A percentile compares a stretch with the other conserved stretches of the same genome.
Evolutionary conservation across 805 yeast genomes (phyloP).

Genomic region (Candida gorgasii): DNA sequence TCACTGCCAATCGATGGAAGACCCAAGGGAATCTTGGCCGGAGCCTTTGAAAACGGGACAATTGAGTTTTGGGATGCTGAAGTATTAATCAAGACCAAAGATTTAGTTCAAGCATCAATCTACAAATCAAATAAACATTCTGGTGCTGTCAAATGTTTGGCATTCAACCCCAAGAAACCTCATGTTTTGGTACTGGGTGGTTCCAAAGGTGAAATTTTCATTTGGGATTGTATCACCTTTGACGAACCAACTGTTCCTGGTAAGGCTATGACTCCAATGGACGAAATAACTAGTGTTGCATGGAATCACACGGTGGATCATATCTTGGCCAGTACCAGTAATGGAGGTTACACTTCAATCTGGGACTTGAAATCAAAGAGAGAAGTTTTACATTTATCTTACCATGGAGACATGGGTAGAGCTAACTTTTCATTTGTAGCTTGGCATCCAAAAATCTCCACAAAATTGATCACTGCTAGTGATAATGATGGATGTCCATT

Average conservation of each 20-base stretch:
- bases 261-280: slow-evolving; percentile 73
- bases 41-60: slow-evolving; percentile 83
- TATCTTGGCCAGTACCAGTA: slow-evolving; percentile 87
- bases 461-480: slow-evolving; percentile 85
- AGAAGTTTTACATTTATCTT: slow-evolving; percentile 84
- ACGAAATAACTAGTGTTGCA: slow-evolving; percentile 75
- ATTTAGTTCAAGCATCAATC: slow-evolving; percentile 44
- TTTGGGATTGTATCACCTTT: slow-evolving; percentile 82
- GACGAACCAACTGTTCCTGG: slow-evolving; percentile 69
- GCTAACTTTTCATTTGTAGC: slow-evolving; percentile 79
- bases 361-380: slow-evolving; percentile 91
- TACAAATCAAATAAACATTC: slow-evolving; percentile 59
- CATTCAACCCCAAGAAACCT: slow-evolving; percentile 72
- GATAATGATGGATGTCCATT: slow-evolving; percentile 79
- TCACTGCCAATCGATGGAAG: slow-evolving; percentile 54
- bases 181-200: slow-evolving; percentile 86
- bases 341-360: slow-evolving; percentile 81
- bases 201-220: slow-evolving; percentile 79
- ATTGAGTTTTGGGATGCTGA: slow-evolving; percentile 78
- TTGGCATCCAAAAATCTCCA: slow-evolving; percentile 93
- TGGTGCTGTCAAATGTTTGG: slow-evolving; percentile 69
- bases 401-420: slow-evolving; percentile 54
- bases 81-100: slow-evolving; percentile 42
- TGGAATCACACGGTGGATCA: slow-evolving; percentile 87
- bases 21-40: slow-evolving; percentile 67